These are phyloP conservation scores for Emydomyces testavorans DNA, from an alignment of 2,329 filamentous ascomycete species.

Conservation along the genomic window DNA sequence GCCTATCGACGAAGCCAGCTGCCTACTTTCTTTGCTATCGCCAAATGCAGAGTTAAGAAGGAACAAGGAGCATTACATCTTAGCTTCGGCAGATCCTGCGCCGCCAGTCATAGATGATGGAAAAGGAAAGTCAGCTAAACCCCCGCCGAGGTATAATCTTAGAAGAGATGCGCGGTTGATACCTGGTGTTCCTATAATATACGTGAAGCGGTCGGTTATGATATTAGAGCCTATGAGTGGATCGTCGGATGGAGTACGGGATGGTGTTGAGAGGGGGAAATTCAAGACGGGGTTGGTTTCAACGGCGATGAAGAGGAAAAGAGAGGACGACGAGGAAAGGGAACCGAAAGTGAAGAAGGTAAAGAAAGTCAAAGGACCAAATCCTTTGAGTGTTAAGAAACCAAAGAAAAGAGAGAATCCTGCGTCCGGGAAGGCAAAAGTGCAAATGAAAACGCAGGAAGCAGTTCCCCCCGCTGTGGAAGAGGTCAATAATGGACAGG, in stretches of 20 bases:
- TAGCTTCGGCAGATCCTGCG: slow-evolving; percentile 33
- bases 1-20: slow-evolving; percentile 36
- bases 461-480: not conserved
- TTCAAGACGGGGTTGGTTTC: slow-evolving; percentile 34
- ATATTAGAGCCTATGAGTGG: slow-evolving; percentile 39
- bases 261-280: slow-evolving; percentile 38
- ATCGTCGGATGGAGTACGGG: slow-evolving; percentile 32
- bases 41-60: slow-evolving; percentile 29
- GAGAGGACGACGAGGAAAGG: slow-evolving; percentile 20
- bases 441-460: not conserved
- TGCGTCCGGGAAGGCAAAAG: slow-evolving; percentile 11
- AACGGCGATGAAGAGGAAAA: slow-evolving; percentile 26
- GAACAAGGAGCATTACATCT: slow-evolving; percentile 40
- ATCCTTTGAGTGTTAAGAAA: slow-evolving; percentile 40
- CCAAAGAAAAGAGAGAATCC: slow-evolving; percentile 29
- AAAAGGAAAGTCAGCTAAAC: slow-evolving; percentile 18
- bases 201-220: slow-evolving; percentile 43
- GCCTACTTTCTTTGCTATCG: slow-evolving; percentile 36
- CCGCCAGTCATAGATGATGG: slow-evolving; percentile 6
- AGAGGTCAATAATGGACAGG: not conserved
- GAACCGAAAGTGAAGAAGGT: slow-evolving; percentile 25
- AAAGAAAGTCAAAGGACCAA: slow-evolving; percentile 36
- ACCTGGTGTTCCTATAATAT: slow-evolving; percentile 40
- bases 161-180: slow-evolving; percentile 33
- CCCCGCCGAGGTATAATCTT: slow-evolving; percentile 27